A percentile compares a stretch with the other conserved stretches of the same genome.
Conservation (phyloP, 768 basidiomycete genomes). For the Mycena albidolilacea region DNA sequence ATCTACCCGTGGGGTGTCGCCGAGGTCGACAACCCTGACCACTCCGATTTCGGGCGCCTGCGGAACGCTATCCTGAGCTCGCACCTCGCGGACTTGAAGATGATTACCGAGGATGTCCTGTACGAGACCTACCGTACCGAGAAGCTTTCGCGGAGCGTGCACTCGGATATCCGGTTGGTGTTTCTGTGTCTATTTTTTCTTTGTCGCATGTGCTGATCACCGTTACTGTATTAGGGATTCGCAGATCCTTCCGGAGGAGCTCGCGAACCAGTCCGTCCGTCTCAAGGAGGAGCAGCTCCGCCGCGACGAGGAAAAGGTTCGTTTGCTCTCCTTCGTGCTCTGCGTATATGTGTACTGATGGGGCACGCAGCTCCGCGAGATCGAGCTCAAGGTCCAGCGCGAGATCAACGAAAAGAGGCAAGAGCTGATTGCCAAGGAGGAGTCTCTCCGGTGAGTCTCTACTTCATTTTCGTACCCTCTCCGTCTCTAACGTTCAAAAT, state of each 20-base stretch:
- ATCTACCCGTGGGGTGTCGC: conserved; percentile 95
- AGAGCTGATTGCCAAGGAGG: conserved; percentile 89
- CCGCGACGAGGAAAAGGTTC: conserved; percentile 87
- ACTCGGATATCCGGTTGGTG: conserved; percentile 68
- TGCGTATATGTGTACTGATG: conserved; percentile 15
- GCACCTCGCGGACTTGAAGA: conserved; percentile 88
- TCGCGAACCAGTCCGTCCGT: conserved; percentile 87
- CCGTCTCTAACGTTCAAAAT: background rate
- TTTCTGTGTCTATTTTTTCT: background rate
- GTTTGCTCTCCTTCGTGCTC: conserved; percentile 18
- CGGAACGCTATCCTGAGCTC: conserved; percentile 88
- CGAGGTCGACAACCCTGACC: conserved; percentile 92
- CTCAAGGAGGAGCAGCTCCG: conserved; percentile 94
- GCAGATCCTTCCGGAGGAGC: conserved; percentile 86
- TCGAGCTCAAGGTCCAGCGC: conserved; percentile 88
- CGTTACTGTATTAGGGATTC: conserved; percentile 61
- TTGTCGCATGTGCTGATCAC: background rate
- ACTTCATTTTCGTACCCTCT: background rate
- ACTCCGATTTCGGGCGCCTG: conserved; percentile 88
- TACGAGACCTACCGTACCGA: conserved; percentile 93
- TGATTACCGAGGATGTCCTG: conserved; percentile 85
- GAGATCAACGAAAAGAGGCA: conserved; percentile 92
- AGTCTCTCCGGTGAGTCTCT: conserved; percentile 72
- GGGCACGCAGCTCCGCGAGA: conserved; percentile 79
- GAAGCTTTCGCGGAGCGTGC: conserved; percentile 82